Base-by-base conservation (phyloP, 768 basidiomycete species). In the Pholiota molesta region DNA sequence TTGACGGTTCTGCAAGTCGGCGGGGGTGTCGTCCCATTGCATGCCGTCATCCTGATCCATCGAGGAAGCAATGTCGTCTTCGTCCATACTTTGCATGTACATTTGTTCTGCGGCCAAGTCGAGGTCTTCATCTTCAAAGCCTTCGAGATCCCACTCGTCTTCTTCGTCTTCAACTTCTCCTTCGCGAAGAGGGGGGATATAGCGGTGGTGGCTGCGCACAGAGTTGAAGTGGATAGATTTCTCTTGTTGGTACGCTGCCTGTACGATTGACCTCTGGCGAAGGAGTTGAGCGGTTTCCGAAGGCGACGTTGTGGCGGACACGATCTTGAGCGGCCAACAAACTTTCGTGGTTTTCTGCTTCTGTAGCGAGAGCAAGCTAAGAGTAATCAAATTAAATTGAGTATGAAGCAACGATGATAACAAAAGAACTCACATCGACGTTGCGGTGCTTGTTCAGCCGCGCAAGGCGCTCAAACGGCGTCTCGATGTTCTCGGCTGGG, bases 401-500 rank as follows among this genome's bases (percentile, higher is more conserved):
- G 2, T 19, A 10, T 5, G 42, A 17, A 44, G n/a, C n/a, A n/a
- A 44, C 7, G 2, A 44, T 54, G 51, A 49, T 35, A 37, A 16
- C 26, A 37, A 57, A 42, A 6, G 49, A 13, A 81, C 93, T 71
- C 74, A 96, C 95, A 74, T 99, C 97, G 57, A 99, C 91, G 74
- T 99, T 99, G 31, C 96, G 84, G 71, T 97, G 95, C 73, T 98
- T 98, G 79, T 99, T 99, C 59, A 99, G 81, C 60, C 97, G 81
- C 0, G 97, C 97, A 6, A 99, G 84, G 37, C 97, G 85, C 72
- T 99, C 97, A 69, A 95, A 97, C 0, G 97, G 97, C 0, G 97
- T 99, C 74, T 99, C 97, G 66, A 99, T 98, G 74, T 98, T 99
- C 78, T 99, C 97, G 0, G 97, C 97, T 17, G 97, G 97, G 54